phyloP scores from a whole-genome alignment of 1,284 basidiomycete genomes.

The Macrocybe sp. region DNA sequence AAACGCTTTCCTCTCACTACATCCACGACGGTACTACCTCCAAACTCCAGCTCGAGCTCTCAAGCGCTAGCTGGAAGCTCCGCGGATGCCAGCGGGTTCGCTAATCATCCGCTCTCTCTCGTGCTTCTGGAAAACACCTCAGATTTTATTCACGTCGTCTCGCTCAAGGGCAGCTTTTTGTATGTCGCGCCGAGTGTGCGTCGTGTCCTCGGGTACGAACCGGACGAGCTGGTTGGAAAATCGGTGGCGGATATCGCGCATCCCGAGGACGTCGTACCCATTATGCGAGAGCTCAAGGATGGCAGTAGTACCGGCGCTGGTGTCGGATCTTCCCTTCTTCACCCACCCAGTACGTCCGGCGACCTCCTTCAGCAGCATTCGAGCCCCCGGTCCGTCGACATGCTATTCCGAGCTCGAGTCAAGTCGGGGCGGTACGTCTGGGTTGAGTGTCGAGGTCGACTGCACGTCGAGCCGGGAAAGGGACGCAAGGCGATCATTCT shows the following conservation, averaged over 20 bases:
- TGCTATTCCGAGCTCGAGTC: slow-evolving; percentile 72
- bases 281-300: slow-evolving; percentile 93
- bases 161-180: slow-evolving; percentile 89
- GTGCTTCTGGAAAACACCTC: slow-evolving; percentile 65
- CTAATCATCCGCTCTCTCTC: slow-evolving; percentile 50
- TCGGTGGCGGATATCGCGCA: slow-evolving; percentile 80
- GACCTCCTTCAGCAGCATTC: not conserved
- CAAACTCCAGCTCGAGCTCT: slow-evolving; percentile 13
- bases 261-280: slow-evolving; percentile 84
- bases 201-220: slow-evolving; percentile 73
- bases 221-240: slow-evolving; percentile 79
- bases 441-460: slow-evolving; percentile 81
- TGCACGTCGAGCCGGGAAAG: slow-evolving; percentile 87
- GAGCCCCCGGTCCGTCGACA: slow-evolving; percentile 52
- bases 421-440: slow-evolving; percentile 72
- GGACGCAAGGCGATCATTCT: slow-evolving; percentile 87
- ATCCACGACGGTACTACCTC: slow-evolving; percentile 17
- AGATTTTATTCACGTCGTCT: slow-evolving; percentile 88
- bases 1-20: slow-evolving; percentile 27
- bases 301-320: slow-evolving; percentile 2
- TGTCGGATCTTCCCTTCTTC: slow-evolving; percentile 3
- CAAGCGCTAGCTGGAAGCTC: slow-evolving; percentile 3
- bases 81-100: slow-evolving; percentile 17
- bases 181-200: slow-evolving; percentile 86
- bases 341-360: slow-evolving; percentile 7